Evolutionary conservation across 2,329 filamentous ascomycete species (phyloP), one percentile per base, ranked within the genome.

Genomic region (Rutstroemia sp.): DNA sequence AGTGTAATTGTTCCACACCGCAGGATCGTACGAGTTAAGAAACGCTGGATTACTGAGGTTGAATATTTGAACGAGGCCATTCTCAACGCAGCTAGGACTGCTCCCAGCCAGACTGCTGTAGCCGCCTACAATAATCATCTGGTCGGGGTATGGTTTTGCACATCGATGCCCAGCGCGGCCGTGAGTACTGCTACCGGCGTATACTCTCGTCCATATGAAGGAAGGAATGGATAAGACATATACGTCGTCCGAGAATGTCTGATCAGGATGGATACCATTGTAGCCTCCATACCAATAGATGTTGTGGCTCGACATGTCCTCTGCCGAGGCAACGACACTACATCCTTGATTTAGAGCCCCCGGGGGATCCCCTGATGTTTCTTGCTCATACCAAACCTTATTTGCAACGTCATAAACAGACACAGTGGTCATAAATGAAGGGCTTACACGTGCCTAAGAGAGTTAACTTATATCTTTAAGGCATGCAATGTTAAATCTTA

Each of bases 201-300:
- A 75, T 30, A 87, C 83, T 63, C 82, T 71, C 57, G 88, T 83
- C 87, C 86, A 89, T 10, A 80, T 85, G 67, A 90, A 90, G 0
- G 81, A 79, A 0, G 86, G 87, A 34, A 90, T 75, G 3, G 84
- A 86, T 25, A 90, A 73, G 60, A 89, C 87, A 80, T 84, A 89
- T 72, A 88, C 82, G 65, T 90, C 85, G 36, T 84, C 79, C 60
- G 86, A 87, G 67, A 90, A 88, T 16, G 69, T 58, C 0, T 71
- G 58, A 0, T 46, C 51, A 0, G 58, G 27, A 56, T 77, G 57
- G 5, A 83, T 61, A 0, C 80, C 82, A 57, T 82, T 72, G 65
- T 87, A 92, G 0, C 88, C 88, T 16, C 86, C 88, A 66, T 87
- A 91, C 75, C 91, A 81, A 71, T 90, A 89, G 51, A 92, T 80